Base-by-base conservation (phyloP, 148 eudicot species). In the Talinum fruticosum region DNA sequence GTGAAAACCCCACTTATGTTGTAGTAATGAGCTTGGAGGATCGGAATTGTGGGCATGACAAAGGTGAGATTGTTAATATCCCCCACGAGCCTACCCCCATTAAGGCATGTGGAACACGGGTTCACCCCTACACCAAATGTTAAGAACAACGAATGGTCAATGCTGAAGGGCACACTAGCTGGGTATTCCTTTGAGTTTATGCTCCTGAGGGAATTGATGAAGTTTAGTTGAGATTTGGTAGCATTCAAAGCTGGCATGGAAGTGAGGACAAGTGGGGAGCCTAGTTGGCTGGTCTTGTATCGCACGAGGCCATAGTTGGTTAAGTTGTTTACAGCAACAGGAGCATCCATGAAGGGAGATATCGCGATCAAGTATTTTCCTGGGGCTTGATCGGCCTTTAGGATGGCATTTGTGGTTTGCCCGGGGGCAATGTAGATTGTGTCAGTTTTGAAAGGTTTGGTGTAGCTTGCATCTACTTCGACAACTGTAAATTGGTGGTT, bases 331-430 rank as follows among this genome's bases (percentile, higher is more conserved):
- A 90, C 88, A 0, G 83, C 85, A 0, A 91, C 86, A 0, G 89
- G 82, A 2, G 93, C 86, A 79, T 91, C 97, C 89, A 91, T 93
- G 76, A 93, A 93, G 28, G 96, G 83, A 1, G 98, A 93, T 26
- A 84, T 78, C 29, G 89, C 85, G 13, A 93, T 85, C 12, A 86
- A 24, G 85, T 90, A 93, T 65, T 90, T 91, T 7, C 81, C 82
- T 0, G 79, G 64, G 5, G 16, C n/a, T 72, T 87, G 88, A 73
- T 88, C 72, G 1, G 96, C 79, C 8, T 76, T 86, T 33, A 93
- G 78, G 34, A 93, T 78, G 14, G 83, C 96, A 29, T 86, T 90
- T 32, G 96, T 91, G 68, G 98, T 93, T 75, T 93, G 98, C 72
- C 98, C 98, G 0, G 98, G 98, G 10, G 87, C 88, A 1, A 93